These are phyloP conservation scores for Candida sphagnicola DNA, from an alignment of 805 yeast species.

Conservation along the genomic window DNA sequence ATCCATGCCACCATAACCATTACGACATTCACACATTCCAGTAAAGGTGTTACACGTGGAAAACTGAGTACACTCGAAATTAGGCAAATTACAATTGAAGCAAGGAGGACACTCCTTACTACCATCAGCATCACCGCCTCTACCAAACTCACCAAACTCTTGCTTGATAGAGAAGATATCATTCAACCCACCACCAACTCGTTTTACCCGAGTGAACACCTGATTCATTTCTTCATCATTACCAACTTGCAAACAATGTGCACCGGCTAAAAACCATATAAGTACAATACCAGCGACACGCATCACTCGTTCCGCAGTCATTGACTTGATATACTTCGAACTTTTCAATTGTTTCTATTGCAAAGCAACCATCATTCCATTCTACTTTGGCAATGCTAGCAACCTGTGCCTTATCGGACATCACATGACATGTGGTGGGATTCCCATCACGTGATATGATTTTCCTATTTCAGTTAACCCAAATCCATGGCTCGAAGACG, in stretches of 20 bases:
- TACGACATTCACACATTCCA: conserved; percentile 88
- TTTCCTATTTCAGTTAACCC: no score
- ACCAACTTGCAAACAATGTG: conserved; percentile 3
- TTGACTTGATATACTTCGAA: no score
- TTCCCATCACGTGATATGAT: background rate
- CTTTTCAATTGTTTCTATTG: no score
- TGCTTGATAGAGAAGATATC: conserved; percentile 20
- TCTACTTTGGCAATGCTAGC: no score
- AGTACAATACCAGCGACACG: background rate
- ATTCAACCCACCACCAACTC: conserved; percentile 15
- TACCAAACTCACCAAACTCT: background rate
- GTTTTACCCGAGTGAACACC: conserved; percentile 19
- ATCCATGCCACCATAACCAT: conserved; percentile 92
- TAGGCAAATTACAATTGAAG: conserved; percentile 91
- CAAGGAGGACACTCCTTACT: conserved; percentile 75
- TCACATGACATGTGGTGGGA: no score
- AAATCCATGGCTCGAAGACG: no score
- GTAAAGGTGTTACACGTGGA: conserved; percentile 83
- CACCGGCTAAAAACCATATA: background rate
- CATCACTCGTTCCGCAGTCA: background rate
- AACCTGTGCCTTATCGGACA: no score
- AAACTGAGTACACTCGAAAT: conserved; percentile 85
- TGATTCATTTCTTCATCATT: conserved; percentile 8
- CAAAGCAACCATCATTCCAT: no score
- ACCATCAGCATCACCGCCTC: conserved; percentile 8